Evolutionary conservation across 2,329 filamentous ascomycete genomes (phyloP).

Genomic region (Neofusicoccum parvum): DNA sequence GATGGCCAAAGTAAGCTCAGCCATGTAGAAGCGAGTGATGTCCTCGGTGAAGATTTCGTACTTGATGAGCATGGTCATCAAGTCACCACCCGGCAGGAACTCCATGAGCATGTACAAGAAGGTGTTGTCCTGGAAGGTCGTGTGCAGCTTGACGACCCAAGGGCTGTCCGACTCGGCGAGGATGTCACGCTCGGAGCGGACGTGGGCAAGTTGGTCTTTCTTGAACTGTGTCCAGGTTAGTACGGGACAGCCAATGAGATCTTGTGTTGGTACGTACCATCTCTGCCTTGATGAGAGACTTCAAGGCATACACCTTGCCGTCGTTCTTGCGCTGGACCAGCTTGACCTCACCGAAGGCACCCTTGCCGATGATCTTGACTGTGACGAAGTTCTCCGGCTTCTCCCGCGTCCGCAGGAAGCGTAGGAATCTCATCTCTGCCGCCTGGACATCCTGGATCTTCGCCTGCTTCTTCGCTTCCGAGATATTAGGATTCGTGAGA

Average conservation of each 20-base stretch:
- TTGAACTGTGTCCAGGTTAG: conserved; percentile 65
- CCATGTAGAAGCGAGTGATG: conserved; percentile 98
- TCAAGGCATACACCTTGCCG: conserved; percentile 96
- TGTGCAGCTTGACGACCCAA: conserved; percentile 98
- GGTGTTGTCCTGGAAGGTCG: conserved; percentile 93
- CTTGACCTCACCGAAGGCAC: conserved; percentile 97
- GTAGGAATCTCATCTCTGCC: conserved; percentile 89
- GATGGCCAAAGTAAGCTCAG: conserved; percentile 96
- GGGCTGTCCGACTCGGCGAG: conserved; percentile 98
- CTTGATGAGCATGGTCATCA: conserved; percentile 99
- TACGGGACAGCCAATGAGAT: not conserved
- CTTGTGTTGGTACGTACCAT: conserved; percentile 60
- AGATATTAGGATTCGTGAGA: conserved; percentile 74
- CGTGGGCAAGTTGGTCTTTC: conserved; percentile 96
- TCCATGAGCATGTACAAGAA: conserved; percentile 99
- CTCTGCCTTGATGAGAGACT: conserved; percentile 96
- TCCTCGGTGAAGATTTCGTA: conserved; percentile 99
- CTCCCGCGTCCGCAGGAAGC: conserved; percentile 91
- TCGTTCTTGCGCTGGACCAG: conserved; percentile 95
- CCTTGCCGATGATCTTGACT: conserved; percentile 98
- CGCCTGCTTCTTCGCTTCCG: conserved; percentile 75
- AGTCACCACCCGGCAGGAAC: conserved; percentile 93
- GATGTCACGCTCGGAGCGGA: conserved; percentile 96
- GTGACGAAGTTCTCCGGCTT: conserved; percentile 93
- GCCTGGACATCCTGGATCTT: conserved; percentile 83